Conservation (phyloP, 2,329 filamentous ascomycete species). For the Phialophora tarda region DNA sequence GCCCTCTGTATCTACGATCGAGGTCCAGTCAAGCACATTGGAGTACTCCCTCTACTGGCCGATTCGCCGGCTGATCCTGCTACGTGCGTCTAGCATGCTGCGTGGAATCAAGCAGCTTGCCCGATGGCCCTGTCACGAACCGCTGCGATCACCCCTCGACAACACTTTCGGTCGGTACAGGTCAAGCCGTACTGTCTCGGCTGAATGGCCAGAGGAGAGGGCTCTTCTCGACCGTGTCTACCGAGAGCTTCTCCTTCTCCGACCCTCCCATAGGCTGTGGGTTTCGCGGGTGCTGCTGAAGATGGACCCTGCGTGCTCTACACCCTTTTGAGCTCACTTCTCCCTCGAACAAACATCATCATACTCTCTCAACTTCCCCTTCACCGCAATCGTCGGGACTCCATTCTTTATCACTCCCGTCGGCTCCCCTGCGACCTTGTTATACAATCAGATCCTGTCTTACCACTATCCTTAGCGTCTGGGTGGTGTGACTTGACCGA, state of each 20-base stretch:
- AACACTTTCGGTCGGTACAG: slow-evolving; percentile 5
- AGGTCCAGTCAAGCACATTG: not conserved
- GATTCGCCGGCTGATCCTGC: not conserved
- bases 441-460: slow-evolving; percentile 10
- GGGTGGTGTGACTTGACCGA: slow-evolving; percentile 23
- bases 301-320: slow-evolving; percentile 17
- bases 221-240: slow-evolving; percentile 1
- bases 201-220: not conserved
- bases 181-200: not conserved
- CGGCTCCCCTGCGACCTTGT: slow-evolving; percentile 9
- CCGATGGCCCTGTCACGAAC: slow-evolving; percentile 23
- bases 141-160: slow-evolving; percentile 21
- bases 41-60: not conserved
- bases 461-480: slow-evolving; percentile 15
- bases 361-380: slow-evolving; percentile 5
- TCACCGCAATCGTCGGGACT: slow-evolving; percentile 20
- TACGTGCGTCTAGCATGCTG: not conserved
- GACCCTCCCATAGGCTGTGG: slow-evolving; percentile 14
- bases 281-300: not conserved
- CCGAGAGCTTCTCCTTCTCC: slow-evolving; percentile 4
- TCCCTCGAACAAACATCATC: slow-evolving; percentile 24
- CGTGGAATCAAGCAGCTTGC: slow-evolving; percentile 8
- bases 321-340: slow-evolving; percentile 31
- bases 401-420: not conserved
- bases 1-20: not conserved